Conservation (phyloP, 768 basidiomycete genomes). For the Pleurotus platypus region DNA sequence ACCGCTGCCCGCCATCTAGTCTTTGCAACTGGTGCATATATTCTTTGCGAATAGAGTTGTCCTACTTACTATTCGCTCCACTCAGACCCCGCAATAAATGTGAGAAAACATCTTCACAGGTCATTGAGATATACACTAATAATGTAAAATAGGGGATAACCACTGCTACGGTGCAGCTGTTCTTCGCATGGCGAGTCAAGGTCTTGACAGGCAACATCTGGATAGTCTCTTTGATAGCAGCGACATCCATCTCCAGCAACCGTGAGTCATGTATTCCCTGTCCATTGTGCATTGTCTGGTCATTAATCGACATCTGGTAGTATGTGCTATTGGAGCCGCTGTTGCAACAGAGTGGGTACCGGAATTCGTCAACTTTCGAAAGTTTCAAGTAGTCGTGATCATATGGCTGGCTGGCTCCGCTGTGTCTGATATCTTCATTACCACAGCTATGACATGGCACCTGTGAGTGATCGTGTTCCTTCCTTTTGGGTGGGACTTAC, state of each 20-base stretch:
- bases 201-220: constrained; percentile 21
- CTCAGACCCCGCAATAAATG: constrained; percentile 42
- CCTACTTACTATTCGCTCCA: neutral
- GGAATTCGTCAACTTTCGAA: constrained; percentile 21
- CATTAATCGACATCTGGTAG: no score
- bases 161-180: constrained; percentile 39
- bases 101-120: constrained; percentile 19
- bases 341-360: constrained; percentile 20
- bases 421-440: constrained; percentile 39
- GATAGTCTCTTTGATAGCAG: constrained; percentile 13
- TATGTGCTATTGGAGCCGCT: constrained; percentile 22
- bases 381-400: constrained; percentile 25
- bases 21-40: constrained; percentile 31
- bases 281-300: no score
- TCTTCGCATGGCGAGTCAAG: constrained; percentile 38
- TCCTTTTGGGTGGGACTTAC: no score
- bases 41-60: neutral
- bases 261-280: no score
- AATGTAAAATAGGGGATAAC: constrained; percentile 35
- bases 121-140: no score
- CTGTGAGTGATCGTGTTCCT: constrained; percentile 24
- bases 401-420: constrained; percentile 40
- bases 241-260: constrained; percentile 17
- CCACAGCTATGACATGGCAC: constrained; percentile 36
- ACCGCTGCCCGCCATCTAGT: constrained; percentile 20